A percentile compares a stretch with the other conserved stretches of the same genome.
These are phyloP conservation scores for Nakazawaea populi DNA, from an alignment of 805 yeast genomes.

Conservation along the genomic window DNA sequence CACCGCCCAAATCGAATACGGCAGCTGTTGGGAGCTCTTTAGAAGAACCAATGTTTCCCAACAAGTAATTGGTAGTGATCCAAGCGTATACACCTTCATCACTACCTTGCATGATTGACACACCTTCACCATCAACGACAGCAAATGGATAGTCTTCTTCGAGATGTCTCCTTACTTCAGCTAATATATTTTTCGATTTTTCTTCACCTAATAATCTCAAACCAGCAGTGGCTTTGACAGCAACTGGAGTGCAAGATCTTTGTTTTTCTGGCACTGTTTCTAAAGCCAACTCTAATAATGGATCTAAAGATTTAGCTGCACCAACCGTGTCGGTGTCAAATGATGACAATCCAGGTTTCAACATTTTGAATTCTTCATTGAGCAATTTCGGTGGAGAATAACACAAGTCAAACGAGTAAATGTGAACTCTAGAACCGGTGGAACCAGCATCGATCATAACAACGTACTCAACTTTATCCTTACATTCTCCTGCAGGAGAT, in stretches of 20 bases:
- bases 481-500: conserved; percentile 23
- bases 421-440: conserved; percentile 93
- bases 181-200: conserved; percentile 64
- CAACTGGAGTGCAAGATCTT: conserved; percentile 84
- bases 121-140: conserved; percentile 80
- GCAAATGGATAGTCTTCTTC: conserved; percentile 86
- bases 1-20: conserved; percentile 97
- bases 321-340: conserved; percentile 73
- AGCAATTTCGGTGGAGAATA: conserved; percentile 75
- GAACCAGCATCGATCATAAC: conserved; percentile 98
- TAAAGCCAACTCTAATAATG: conserved; percentile 71
- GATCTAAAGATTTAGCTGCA: conserved; percentile 89
- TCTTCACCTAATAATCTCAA: conserved; percentile 77
- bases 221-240: conserved; percentile 98
- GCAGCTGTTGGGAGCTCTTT: conserved; percentile 86
- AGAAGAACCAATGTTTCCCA: conserved; percentile 87
- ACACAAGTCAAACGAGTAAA: conserved; percentile 87
- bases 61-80: conserved; percentile 91
- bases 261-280: conserved; percentile 66
- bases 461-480: conserved; percentile 55
- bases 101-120: conserved; percentile 90
- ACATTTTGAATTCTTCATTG: conserved; percentile 79
- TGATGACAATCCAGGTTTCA: conserved; percentile 87
- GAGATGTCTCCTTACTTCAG: conserved; percentile 70
- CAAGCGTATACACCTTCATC: conserved; percentile 99